A percentile compares a stretch with the other conserved stretches of the same genome.
Evolutionary conservation across 2,329 filamentous ascomycete species (phyloP).

Genomic region (Fusarium humuli): DNA sequence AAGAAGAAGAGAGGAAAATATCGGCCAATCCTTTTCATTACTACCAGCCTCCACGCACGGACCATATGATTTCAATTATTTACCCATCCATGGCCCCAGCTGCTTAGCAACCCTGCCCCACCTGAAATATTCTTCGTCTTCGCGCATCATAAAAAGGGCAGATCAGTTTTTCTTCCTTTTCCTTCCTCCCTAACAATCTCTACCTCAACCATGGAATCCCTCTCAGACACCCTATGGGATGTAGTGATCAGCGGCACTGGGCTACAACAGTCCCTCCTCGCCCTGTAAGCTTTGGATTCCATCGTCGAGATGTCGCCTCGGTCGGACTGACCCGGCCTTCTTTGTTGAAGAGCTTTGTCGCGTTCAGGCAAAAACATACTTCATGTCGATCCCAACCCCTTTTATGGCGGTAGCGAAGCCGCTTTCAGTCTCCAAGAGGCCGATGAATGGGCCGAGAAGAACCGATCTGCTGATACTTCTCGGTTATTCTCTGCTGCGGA

Average conservation of each 20-base stretch:
- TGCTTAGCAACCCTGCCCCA: constrained; percentile 40
- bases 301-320: constrained; percentile 47
- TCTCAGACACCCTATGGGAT: constrained; percentile 81
- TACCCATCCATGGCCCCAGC: neutral
- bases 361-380: constrained; percentile 91
- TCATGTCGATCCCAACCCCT: constrained; percentile 87
- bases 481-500: constrained; percentile 47
- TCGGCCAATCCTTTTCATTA: constrained; percentile 25
- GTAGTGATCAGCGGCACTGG: constrained; percentile 83
- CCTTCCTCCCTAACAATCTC: constrained; percentile 30
- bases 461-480: constrained; percentile 43
- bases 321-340: constrained; percentile 50
- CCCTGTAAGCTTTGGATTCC: constrained; percentile 70
- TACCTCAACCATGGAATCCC: constrained; percentile 72
- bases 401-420: constrained; percentile 88
- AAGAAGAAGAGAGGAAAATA: constrained; percentile 48
- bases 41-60: constrained; percentile 35
- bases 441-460: constrained; percentile 74
- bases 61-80: constrained; percentile 27
- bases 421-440: constrained; percentile 86
- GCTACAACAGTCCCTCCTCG: constrained; percentile 81
- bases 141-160: constrained; percentile 26
- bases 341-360: constrained; percentile 80
- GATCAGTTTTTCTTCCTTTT: constrained; percentile 22
- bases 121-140: constrained; percentile 38